Evolutionary conservation across 1,284 basidiomycete genomes (phyloP).

Genomic region (Macrocystidia cucumis): DNA sequence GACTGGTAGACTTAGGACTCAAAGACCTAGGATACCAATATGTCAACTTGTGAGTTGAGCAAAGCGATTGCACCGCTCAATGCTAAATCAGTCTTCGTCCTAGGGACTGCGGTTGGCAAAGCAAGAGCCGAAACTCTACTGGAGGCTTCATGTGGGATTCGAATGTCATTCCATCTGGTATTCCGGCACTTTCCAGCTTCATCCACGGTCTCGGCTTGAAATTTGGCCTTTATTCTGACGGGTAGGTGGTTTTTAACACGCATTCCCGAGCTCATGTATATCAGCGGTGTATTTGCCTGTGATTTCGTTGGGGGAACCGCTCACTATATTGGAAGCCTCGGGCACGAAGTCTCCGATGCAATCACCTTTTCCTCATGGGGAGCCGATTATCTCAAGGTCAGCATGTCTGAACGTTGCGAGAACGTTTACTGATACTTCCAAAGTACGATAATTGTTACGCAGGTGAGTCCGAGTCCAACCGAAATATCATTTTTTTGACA

Average conservation of each 20-base stretch:
- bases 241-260: slow-evolving; percentile 22
- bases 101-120: slow-evolving; percentile 41
- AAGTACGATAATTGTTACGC: slow-evolving; percentile 42
- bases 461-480: slow-evolving; percentile 12
- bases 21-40: slow-evolving; percentile 29
- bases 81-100: not conserved
- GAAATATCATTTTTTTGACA: not conserved
- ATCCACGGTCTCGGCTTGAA: slow-evolving; percentile 30
- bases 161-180: slow-evolving; percentile 28
- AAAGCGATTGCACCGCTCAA: not conserved
- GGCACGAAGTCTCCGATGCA: slow-evolving; percentile 35
- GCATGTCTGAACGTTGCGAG: not conserved
- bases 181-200: slow-evolving; percentile 28
- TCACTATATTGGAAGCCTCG: slow-evolving; percentile 33
- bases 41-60: slow-evolving; percentile 25
- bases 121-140: slow-evolving; percentile 25
- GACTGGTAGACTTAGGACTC: slow-evolving; percentile 25
- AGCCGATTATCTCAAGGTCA: slow-evolving; percentile 39
- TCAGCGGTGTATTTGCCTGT: slow-evolving; percentile 35
- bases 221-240: slow-evolving; percentile 35
- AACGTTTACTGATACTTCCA: slow-evolving; percentile 1
- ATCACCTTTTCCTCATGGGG: slow-evolving; percentile 36
- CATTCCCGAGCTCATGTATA: not conserved
- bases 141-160: slow-evolving; percentile 36
- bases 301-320: slow-evolving; percentile 35